Conservation (phyloP, 2,329 filamentous ascomycete genomes). For the Penicillium italicum region DNA sequence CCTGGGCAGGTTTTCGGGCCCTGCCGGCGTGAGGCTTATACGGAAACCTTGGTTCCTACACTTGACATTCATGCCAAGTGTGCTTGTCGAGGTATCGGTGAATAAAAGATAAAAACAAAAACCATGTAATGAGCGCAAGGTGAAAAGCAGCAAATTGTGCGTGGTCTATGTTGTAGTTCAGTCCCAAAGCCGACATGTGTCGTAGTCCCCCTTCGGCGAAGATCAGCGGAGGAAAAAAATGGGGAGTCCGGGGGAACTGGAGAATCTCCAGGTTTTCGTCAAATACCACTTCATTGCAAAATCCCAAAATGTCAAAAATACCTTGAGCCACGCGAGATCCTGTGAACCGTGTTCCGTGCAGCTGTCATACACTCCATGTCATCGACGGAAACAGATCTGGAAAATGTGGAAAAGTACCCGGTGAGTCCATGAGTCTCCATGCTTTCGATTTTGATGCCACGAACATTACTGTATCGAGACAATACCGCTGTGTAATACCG, state of each 20-base stretch:
- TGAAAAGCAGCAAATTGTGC: not conserved
- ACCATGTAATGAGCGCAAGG: not conserved
- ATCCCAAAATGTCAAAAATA: not conserved
- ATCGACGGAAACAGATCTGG: not conserved
- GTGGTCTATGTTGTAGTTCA: not conserved
- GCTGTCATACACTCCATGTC: not conserved
- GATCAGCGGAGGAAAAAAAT: not conserved
- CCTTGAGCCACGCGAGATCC: not conserved
- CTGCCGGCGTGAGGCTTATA: not conserved
- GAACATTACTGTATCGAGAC: not conserved
- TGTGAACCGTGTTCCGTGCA: not conserved
- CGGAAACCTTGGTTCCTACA: not conserved
- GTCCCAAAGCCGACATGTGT: not conserved
- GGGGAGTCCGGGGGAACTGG: conserved; percentile 4
- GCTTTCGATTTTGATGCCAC: not conserved
- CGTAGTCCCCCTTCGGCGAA: not conserved
- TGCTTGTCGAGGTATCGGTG: not conserved
- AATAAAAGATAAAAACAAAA: not conserved
- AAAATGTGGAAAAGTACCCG: not conserved
- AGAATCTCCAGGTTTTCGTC: conserved; percentile 7
- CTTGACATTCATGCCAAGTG: not conserved
- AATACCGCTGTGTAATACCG: no score
- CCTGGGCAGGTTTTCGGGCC: not conserved
- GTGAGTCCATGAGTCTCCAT: not conserved
- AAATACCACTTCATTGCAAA: not conserved